Evolutionary conservation across 2,329 filamentous ascomycete genomes (phyloP), one percentile per base, ranked within the genome.

Genomic region (Coleophoma cylindrospora): DNA sequence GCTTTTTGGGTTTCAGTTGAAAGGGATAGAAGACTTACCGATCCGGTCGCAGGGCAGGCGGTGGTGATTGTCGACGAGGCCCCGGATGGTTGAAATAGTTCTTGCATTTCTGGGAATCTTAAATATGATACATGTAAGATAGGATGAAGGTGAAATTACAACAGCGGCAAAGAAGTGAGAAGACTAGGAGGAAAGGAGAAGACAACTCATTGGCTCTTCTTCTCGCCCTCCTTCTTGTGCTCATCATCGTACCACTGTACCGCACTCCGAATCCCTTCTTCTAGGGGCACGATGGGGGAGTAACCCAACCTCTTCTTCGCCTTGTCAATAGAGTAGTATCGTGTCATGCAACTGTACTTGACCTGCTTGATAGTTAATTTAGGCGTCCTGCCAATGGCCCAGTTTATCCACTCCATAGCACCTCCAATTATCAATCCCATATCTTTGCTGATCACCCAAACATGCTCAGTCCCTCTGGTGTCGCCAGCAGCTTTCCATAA

Each of bases 301-400:
- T 91, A 91, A 3, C 84, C 84, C 49, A 91, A 70, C 57, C 86
- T 74, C 59, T 66, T 73, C 74, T 82, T 87, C 50, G 87, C 87
- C 77, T 91, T 91, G 52, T 74, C 72, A 64, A 90, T 89, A 69
- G 83, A 83, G 69, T 87, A 90, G 70, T 90, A 91, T 50, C 87
- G 76, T 50, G 83, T 87, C 83, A 90, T 87, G 65, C 79, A 84
- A 63, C 81, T 82, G 66, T 85, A 89, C 57, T 78, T 72, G 53
- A 87, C 64, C 47, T 63, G 56, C 46, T 57, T 52, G 45, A 49
- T 60, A 33, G 63, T 64, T 59, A 86, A 77, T 15, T 76, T 83
- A 2, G 80, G 73, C 36, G 72, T 72, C 64, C 74, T 78, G 48
- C 76, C 64, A 43, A 83, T 55, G 50, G 79, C 57, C 60, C 61